A percentile compares a stretch with the other conserved stretches of the same genome.
Conservation (phyloP, 352 stramenopile genomes). For the Lagenidium giganteum region DNA sequence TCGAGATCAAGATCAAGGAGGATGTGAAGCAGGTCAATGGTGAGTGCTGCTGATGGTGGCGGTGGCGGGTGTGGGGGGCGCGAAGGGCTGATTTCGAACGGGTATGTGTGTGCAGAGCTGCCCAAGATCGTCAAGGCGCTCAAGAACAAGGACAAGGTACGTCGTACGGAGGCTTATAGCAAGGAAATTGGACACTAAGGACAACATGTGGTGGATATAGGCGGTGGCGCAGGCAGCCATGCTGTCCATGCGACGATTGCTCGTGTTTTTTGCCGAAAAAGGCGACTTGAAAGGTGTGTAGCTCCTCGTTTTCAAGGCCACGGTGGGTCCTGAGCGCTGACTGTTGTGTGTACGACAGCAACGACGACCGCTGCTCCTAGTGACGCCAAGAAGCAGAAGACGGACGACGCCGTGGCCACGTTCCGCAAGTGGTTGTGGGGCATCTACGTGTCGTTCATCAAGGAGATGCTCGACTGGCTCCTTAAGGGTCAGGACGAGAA, state of each 20-base stretch:
- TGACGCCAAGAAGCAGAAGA: constrained; percentile 44
- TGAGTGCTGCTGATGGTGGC: constrained; percentile 4
- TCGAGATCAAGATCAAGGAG: constrained; percentile 83
- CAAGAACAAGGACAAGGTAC: constrained; percentile 59
- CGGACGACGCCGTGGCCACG: constrained; percentile 60
- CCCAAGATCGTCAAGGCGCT: constrained; percentile 71
- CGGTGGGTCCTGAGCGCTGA: no score
- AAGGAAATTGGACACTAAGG: neutral
- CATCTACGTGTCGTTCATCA: constrained; percentile 74
- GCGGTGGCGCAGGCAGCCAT: constrained; percentile 66
- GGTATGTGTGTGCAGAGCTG: constrained; percentile 44
- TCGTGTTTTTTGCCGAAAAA: constrained; percentile 82
- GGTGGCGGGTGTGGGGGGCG: neutral
- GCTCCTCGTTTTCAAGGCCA: no score
- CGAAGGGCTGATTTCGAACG: neutral
- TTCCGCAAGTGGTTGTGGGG: constrained; percentile 84
- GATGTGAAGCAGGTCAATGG: constrained; percentile 84
- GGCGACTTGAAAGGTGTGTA: constrained; percentile 50
- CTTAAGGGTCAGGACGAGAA: constrained; percentile 46
- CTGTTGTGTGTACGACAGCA: constrained; percentile 9
- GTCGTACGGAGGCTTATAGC: no score
- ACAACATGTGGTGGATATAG: neutral
- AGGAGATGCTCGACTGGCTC: constrained; percentile 81
- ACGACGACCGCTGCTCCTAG: constrained; percentile 5
- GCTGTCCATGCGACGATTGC: constrained; percentile 71